Conservation (phyloP, 257 asterid species). For the Buddleja alternifolia region DNA sequence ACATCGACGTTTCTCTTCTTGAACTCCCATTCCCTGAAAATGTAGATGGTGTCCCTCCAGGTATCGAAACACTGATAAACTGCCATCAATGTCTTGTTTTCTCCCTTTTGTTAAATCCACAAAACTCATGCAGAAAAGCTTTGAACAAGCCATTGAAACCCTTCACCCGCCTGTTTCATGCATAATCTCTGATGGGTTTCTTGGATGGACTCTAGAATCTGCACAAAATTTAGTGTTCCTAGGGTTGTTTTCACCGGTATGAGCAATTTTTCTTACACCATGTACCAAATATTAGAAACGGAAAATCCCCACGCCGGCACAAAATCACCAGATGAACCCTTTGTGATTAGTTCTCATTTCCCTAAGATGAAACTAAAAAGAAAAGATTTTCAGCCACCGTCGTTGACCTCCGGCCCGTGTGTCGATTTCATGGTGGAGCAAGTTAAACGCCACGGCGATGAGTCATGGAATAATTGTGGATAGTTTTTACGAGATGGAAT, state of each 20-base stretch:
- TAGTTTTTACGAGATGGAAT: conserved; percentile 55
- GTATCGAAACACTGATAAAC: conserved; percentile 66
- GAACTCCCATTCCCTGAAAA: conserved; percentile 68
- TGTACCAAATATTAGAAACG: conserved; percentile 40
- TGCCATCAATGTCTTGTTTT: conserved; percentile 49
- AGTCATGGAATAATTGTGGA: conserved; percentile 63
- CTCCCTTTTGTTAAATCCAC: conserved; percentile 43
- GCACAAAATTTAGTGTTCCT: conserved; percentile 54
- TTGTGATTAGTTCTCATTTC: conserved; percentile 46
- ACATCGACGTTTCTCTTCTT: conserved; percentile 36
- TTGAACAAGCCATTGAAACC: conserved; percentile 45
- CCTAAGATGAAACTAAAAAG: conserved; percentile 48
- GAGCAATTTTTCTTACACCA: conserved; percentile 49
- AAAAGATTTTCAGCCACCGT: conserved; percentile 63
- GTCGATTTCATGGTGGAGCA: conserved; percentile 59
- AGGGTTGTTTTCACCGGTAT: conserved; percentile 57
- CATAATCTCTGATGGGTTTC: conserved; percentile 60
- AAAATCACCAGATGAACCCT: conserved; percentile 41
- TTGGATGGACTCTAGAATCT: conserved; percentile 63
- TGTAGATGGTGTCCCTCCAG: conserved; percentile 52
- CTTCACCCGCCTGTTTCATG: conserved; percentile 51
- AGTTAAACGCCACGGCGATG: conserved; percentile 26
- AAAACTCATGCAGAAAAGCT: conserved; percentile 52
- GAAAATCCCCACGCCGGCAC: conserved; percentile 49
- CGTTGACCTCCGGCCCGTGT: conserved; percentile 48